Evolutionary conservation across 306 rosid genomes (phyloP).

Genomic region (Senna siamea): DNA sequence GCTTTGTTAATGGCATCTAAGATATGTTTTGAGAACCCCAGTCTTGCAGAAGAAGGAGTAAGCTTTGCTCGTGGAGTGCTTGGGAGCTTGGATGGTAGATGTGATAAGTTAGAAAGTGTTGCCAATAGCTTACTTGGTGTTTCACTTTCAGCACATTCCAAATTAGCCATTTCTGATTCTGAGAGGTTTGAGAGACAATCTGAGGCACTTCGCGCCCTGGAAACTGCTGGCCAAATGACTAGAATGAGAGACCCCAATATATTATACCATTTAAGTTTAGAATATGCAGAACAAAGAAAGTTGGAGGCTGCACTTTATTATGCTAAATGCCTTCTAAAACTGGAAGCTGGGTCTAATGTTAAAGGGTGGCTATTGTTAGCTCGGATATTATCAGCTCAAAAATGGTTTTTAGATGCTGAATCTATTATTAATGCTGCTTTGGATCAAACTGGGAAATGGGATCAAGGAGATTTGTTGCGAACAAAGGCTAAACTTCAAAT

Average conservation of each 20-base stretch:
- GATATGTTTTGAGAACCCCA: conserved; percentile 69
- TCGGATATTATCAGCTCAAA: conserved; percentile 81
- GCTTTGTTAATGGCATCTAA: conserved; percentile 82
- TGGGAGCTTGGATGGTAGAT: conserved; percentile 58
- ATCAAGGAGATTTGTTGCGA: conserved; percentile 78
- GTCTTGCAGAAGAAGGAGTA: conserved; percentile 67
- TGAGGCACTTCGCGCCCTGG: conserved; percentile 70
- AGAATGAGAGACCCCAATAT: conserved; percentile 60
- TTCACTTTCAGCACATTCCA: conserved; percentile 72
- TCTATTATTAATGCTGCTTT: conserved; percentile 73
- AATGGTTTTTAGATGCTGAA: conserved; percentile 72
- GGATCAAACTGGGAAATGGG: conserved; percentile 92
- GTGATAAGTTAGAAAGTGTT: conserved; percentile 66
- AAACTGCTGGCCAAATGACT: conserved; percentile 66
- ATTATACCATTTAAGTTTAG: conserved; percentile 71
- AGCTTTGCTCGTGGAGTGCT: conserved; percentile 59
- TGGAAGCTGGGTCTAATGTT: conserved; percentile 72
- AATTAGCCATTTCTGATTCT: conserved; percentile 60
- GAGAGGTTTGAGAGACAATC: conserved; percentile 66
- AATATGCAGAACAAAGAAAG: conserved; percentile 80
- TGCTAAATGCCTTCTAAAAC: conserved; percentile 59
- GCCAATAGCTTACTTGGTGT: conserved; percentile 75
- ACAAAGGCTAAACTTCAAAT: conserved; percentile 86
- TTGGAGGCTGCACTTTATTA: conserved; percentile 71
- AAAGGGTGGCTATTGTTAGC: conserved; percentile 81